Conservation (phyloP, 176 grass and related monocot species). For the Bromus sterilis region DNA sequence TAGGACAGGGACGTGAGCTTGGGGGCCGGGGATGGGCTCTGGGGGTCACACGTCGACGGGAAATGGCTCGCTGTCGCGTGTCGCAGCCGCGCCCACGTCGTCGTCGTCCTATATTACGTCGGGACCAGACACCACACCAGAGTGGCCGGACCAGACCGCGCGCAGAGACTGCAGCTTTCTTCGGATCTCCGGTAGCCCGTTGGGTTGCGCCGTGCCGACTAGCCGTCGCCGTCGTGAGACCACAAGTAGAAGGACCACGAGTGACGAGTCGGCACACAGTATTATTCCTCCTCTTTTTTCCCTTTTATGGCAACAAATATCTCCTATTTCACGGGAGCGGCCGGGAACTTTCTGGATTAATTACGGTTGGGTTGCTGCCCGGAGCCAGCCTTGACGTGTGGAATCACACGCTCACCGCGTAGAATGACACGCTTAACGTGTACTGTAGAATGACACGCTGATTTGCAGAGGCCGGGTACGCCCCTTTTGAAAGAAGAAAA, state of each 20-base stretch:
- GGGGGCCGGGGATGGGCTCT: not conserved
- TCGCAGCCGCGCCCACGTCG: not conserved
- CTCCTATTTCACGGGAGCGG: not conserved
- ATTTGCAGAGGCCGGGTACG: no score
- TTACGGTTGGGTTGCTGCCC: not conserved
- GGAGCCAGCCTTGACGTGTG: not conserved
- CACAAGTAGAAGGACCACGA: not conserved
- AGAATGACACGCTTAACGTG: not conserved
- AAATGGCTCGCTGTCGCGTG: not conserved
- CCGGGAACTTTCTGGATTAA: not conserved
- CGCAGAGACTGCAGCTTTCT: not conserved
- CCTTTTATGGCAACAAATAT: conserved; percentile 4
- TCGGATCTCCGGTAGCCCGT: not conserved
- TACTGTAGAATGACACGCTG: no score
- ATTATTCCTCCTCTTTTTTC: not conserved
- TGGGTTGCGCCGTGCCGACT: not conserved
- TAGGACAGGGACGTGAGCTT: not conserved
- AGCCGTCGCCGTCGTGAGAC: not conserved
- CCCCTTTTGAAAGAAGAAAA: no score
- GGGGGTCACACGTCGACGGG: not conserved
- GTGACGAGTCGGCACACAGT: not conserved
- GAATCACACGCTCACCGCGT: not conserved
- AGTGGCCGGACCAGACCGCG: not conserved
- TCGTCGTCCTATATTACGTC: not conserved
- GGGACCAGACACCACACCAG: no score